phyloP scores from a whole-genome alignment of 768 basidiomycete species.

The Psilocybe sp. region DNA sequence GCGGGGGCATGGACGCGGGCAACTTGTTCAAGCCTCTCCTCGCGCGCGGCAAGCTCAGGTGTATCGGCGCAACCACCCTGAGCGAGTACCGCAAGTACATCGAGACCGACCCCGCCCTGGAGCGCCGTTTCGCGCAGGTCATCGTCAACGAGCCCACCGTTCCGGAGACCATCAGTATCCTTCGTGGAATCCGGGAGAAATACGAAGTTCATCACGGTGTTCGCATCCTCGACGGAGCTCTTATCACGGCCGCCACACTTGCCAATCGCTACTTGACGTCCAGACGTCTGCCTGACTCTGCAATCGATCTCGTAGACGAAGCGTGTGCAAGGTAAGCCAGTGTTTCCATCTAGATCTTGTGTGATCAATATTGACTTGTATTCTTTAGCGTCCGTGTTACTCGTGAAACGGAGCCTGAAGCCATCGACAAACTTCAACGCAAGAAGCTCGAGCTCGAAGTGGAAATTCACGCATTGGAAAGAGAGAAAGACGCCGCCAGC shows the following conservation, averaged over 20 bases:
- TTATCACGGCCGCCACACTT: conserved; percentile 87
- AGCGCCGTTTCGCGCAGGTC: conserved; percentile 91
- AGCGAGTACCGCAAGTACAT: conserved; percentile 92
- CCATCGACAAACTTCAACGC: conserved; percentile 87
- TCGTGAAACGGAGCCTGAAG: conserved; percentile 92
- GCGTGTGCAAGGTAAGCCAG: conserved; percentile 75
- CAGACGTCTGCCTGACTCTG: conserved; percentile 76
- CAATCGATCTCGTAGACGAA: conserved; percentile 91
- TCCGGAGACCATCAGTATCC: conserved; percentile 86
- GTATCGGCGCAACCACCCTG: conserved; percentile 90
- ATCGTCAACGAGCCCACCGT: conserved; percentile 90
- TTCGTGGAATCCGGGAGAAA: conserved; percentile 92
- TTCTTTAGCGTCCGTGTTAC: conserved; percentile 77
- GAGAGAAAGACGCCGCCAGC: conserved; percentile 87
- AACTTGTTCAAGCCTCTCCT: conserved; percentile 92
- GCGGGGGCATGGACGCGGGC: conserved; percentile 91
- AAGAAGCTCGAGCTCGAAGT: conserved; percentile 89
- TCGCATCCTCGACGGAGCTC: conserved; percentile 80
- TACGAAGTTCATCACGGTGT: conserved; percentile 94
- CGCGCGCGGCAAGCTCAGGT: conserved; percentile 73
- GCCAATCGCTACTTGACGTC: conserved; percentile 92
- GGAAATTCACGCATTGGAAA: conserved; percentile 91
- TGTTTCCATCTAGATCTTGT: background rate
- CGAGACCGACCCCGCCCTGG: conserved; percentile 88
- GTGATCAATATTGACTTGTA: background rate